Evolutionary conservation across 768 basidiomycete species (phyloP).

Genomic region (Goffeauzyma gilvescens): DNA sequence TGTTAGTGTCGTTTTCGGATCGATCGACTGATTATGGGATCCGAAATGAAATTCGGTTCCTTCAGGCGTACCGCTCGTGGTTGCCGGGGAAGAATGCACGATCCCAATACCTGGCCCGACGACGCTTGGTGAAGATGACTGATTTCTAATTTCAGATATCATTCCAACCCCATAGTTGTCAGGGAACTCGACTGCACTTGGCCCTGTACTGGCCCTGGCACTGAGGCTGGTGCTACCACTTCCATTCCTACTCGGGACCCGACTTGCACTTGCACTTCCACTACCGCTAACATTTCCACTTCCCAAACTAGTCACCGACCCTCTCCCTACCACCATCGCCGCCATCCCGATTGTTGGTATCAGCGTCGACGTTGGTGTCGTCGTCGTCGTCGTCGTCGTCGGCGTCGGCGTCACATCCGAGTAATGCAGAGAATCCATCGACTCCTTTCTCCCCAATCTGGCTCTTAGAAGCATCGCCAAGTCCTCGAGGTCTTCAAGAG

Average conservation of each 20-base stretch:
- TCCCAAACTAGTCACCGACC: slow-evolving; percentile 1
- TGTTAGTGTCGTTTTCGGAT: too few relatives aligned
- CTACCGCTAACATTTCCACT: slow-evolving; percentile 14
- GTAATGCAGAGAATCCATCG: slow-evolving; percentile 8
- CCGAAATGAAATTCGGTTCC: too few relatives aligned
- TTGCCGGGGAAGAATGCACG: too few relatives aligned
- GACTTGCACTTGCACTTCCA: slow-evolving; percentile 14
- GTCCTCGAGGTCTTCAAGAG: too few relatives aligned
- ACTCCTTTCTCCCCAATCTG: too few relatives aligned
- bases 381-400: slow-evolving; percentile 14
- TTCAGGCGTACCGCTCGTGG: too few relatives aligned
- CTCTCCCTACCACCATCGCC: not conserved
- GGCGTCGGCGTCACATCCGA: slow-evolving; percentile 17
- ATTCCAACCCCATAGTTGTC: too few relatives aligned
- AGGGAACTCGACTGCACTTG: not conserved
- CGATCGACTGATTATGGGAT: too few relatives aligned
- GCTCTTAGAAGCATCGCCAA: too few relatives aligned
- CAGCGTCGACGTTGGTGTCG: not conserved
- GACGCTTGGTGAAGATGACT: too few relatives aligned
- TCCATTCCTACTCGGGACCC: not conserved
- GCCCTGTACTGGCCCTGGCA: not conserved
- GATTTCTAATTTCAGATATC: too few relatives aligned
- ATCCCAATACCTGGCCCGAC: too few relatives aligned
- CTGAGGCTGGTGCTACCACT: not conserved
- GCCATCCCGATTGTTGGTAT: slow-evolving; percentile 3